Evolutionary conservation across 345 rosid genomes (phyloP), one percentile per base, ranked within the genome.

Genomic region (Lumnitzera littorea): DNA sequence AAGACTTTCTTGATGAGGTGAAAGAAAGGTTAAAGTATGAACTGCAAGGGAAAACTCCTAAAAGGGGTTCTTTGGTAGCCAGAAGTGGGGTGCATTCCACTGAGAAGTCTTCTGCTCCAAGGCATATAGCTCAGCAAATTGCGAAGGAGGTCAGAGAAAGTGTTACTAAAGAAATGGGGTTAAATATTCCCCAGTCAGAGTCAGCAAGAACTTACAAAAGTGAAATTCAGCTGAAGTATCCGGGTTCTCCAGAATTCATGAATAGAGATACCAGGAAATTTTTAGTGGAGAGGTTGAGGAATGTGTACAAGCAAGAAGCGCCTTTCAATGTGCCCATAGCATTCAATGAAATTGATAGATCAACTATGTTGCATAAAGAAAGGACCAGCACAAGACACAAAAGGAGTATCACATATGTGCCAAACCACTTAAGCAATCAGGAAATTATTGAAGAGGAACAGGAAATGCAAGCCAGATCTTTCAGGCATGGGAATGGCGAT

Each of bases 1-100:
- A 89, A 72, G 94, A 85, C 70, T 87, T 94, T 72, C 95, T 94
- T 36, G 86, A 86, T 67, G 97, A 94, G 76, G 97, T 87, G 60
- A 89, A 83, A 64, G 96, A 87, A 70, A 76, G 88, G 58, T 71
- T 89, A 47, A 87, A 77, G 73, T 60, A 78, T 65, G 96, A 92
- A 70, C 55, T 84, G 66, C 96, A 84, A 72, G 98, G 90, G 41
- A 82, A 70, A 76, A 60, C 84, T 67, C 70, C 74, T 24, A 78
- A 78, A 67, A 83, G 65, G 67, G 77, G 82, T 53, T 65, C 81
- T 14, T 71, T 62, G 13, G 87, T 75, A 0, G 70, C 90, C 77
- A 91, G 87, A 74, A 88, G 88, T 50, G 91, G 88, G 31, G 83
- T 85, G 55, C 88, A 90, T 61, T 81, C 76, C 24, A 83, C 75